Base-by-base conservation (phyloP, 768 basidiomycete species). In the Zangia roseola region DNA sequence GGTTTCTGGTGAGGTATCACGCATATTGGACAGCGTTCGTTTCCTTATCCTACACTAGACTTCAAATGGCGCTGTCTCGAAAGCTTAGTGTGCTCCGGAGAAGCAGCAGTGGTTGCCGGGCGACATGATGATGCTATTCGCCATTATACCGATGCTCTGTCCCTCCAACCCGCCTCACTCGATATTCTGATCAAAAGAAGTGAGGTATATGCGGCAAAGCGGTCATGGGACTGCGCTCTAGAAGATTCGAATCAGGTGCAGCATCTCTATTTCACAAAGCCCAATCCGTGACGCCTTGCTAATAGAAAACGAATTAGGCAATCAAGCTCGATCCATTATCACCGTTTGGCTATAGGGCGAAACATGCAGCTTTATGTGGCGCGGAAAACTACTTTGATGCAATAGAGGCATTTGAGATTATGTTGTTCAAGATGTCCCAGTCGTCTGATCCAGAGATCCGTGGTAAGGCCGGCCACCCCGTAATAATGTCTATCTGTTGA, bases 341-440 rank as follows among this genome's bases (percentile, higher is more conserved):
- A n/a, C 45, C 39, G 4, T 42, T 31, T 25, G 56, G 54, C 6
- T 56, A 56, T 16, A 45, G 50, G 19, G 30, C 45, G 25, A 57
- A 42, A 26, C 45, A 48, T 23, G 50, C 40, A 2, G 55, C 52
- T 10, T 30, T 54, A 10, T 38, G 34, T 24, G 31, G 44, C 10
- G 34, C n/a, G 1, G 43, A 43, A 20, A 3, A 23, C 3, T 40
- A 54, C 28, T 26, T 20, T 3, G 4, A 31, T 17, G 56, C 49
- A 9, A 28, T 54, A 9, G 5, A 13, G 6, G 51, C 45, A 14
- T 40, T 50, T 8, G 36, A 53, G 40, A 40, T 20, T 17, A 58
- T 53, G 54, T 28, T 58, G 6, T 53, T 33, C 9, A 49, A 45
- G 33, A 40, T 56, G 26, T 26, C 28, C 1, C 4, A 40, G 13